These are phyloP conservation scores for Leonotis leonurus DNA, from an alignment of 257 asterid genomes.

Conservation along the genomic window DNA sequence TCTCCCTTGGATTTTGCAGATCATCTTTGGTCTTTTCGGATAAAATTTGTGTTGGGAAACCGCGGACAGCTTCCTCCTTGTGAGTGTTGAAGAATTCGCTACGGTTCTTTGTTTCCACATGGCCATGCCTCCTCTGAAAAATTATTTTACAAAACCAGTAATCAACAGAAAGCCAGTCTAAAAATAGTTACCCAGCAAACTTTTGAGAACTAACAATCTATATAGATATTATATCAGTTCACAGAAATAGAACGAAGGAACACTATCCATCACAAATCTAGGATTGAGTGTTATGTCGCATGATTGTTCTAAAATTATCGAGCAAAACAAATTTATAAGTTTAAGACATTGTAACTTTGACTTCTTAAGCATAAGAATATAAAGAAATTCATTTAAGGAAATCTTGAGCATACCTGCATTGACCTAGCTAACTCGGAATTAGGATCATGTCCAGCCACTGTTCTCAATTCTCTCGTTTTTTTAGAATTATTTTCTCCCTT, in stretches of 20 bases:
- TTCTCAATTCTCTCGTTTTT: constrained; percentile 42
- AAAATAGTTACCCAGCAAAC: background rate
- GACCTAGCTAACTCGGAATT: constrained; percentile 39
- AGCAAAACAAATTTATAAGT: background rate
- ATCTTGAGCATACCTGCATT: constrained; percentile 44
- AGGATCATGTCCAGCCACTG: constrained; percentile 42
- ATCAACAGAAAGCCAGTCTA: background rate
- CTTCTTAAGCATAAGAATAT: background rate
- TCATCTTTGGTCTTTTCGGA: constrained; percentile 32
- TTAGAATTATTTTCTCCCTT: constrained; percentile 34
- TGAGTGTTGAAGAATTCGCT: constrained; percentile 34
- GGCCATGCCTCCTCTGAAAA: constrained; percentile 61
- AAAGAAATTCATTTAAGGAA: background rate
- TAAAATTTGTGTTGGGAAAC: constrained; percentile 24
- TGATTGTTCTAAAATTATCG: background rate
- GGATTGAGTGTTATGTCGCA: background rate
- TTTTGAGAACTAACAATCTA: background rate
- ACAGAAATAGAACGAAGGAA: background rate
- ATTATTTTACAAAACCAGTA: background rate
- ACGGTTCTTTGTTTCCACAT: constrained; percentile 35
- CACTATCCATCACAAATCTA: background rate
- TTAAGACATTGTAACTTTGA: background rate
- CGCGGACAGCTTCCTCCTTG: constrained; percentile 29
- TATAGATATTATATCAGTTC: background rate
- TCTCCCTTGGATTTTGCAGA: constrained; percentile 25